Percentiles rank a stretch among this genome's conserved stretches.
Evolutionary conservation across 139 green algal genomes (phyloP).

Genomic region (Chlamydomonas schloesseri): DNA sequence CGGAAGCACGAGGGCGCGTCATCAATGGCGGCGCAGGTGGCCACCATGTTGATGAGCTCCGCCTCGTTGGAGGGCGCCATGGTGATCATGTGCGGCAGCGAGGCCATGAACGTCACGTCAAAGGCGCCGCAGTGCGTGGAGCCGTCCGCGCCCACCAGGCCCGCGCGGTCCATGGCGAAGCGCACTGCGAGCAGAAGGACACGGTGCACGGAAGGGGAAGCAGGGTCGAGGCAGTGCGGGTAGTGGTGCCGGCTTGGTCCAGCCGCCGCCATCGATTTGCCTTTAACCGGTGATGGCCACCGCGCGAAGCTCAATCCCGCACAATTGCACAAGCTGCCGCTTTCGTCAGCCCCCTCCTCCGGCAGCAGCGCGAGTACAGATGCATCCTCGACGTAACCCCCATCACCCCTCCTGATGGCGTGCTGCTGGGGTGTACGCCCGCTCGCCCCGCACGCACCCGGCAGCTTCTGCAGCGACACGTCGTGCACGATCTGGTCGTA

Average conservation of each 20-base stretch:
- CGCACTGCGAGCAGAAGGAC: constrained; percentile 52
- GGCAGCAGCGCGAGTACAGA: no score
- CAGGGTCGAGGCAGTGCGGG: not conserved
- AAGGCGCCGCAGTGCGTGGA: constrained; percentile 96
- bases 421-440: no score
- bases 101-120: constrained; percentile 97
- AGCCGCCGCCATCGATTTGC: no score
- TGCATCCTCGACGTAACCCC: no score
- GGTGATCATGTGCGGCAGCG: constrained; percentile 95
- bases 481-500: constrained; percentile 99
- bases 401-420: no score
- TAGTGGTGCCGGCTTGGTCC: no score
- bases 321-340: no score
- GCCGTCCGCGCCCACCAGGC: constrained; percentile 97
- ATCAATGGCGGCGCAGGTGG: constrained; percentile 93
- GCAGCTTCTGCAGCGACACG: constrained; percentile 97
- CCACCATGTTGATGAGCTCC: constrained; percentile 96
- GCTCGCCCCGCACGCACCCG: constrained; percentile 73
- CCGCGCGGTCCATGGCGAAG: constrained; percentile 98
- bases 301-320: no score
- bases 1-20: constrained; percentile 94
- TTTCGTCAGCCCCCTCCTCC: no score
- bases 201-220: not conserved
- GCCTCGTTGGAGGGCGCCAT: constrained; percentile 97
- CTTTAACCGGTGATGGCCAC: no score